Conservation (phyloP, 768 basidiomycete genomes). For the Psilocybe tampanensis region DNA sequence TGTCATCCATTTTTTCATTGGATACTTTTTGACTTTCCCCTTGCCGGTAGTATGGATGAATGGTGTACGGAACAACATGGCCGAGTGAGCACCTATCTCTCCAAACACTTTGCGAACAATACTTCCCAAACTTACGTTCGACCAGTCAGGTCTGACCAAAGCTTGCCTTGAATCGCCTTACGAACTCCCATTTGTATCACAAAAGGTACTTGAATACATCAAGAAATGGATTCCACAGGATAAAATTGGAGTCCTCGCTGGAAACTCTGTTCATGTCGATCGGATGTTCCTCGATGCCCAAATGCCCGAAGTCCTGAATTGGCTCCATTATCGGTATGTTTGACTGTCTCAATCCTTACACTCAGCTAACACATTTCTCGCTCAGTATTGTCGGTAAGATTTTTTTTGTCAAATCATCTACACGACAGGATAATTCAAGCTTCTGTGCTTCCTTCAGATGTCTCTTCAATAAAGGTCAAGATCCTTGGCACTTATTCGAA, state of each 20-base stretch:
- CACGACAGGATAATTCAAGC: neutral
- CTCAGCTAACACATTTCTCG: constrained; percentile 21
- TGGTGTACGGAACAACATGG: constrained; percentile 90
- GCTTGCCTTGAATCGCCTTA: constrained; percentile 77
- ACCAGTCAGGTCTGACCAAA: constrained; percentile 78
- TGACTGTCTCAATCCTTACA: neutral
- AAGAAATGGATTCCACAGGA: constrained; percentile 80
- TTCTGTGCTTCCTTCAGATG: constrained; percentile 49
- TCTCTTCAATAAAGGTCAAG: constrained; percentile 80
- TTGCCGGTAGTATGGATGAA: constrained; percentile 67
- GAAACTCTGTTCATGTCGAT: constrained; percentile 87
- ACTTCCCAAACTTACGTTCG: constrained; percentile 1
- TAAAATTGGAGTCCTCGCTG: constrained; percentile 73
- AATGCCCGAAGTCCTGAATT: constrained; percentile 81
- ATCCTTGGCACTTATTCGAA: neutral
- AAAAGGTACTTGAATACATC: constrained; percentile 73
- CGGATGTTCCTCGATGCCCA: constrained; percentile 68
- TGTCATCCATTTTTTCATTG: neutral
- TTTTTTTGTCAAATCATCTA: too few species aligned
- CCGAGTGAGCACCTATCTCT: constrained; percentile 44
- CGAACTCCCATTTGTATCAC: constrained; percentile 58
- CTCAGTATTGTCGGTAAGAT: constrained; percentile 70
- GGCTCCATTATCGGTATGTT: constrained; percentile 77
- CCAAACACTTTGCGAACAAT: neutral
- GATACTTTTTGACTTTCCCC: neutral